phyloP scores from a whole-genome alignment of 352 stramenopile species.

The Phytophthora ohioensis region DNA sequence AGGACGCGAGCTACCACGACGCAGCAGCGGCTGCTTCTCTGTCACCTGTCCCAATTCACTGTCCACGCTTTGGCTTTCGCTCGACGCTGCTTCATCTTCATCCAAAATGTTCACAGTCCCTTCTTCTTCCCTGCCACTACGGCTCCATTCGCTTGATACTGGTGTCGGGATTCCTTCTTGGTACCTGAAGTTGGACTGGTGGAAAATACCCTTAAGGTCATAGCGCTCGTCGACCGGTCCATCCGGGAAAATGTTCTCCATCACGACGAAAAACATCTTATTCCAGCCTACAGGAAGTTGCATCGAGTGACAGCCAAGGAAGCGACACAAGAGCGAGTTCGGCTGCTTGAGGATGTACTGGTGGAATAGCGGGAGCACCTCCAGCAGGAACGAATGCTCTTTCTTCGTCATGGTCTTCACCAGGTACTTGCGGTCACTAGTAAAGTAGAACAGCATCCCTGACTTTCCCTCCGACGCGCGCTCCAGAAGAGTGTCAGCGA shows the following conservation, averaged over 20 bases:
- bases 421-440: slow-evolving; percentile 84
- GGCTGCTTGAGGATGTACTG: slow-evolving; percentile 88
- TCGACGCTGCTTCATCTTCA: slow-evolving; percentile 42
- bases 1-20: slow-evolving; percentile 61
- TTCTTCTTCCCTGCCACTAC: slow-evolving; percentile 44
- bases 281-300: slow-evolving; percentile 91
- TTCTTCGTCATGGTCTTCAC: slow-evolving; percentile 92
- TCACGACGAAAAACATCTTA: slow-evolving; percentile 92
- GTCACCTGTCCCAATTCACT: slow-evolving; percentile 47
- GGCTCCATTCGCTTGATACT: slow-evolving; percentile 47
- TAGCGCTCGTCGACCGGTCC: slow-evolving; percentile 83
- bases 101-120: slow-evolving; percentile 20
- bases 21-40: slow-evolving; percentile 67
- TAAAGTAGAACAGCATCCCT: slow-evolving; percentile 91
- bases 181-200: slow-evolving; percentile 63
- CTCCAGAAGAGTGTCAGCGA: slow-evolving; percentile 85
- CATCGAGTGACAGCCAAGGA: slow-evolving; percentile 89
- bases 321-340: slow-evolving; percentile 81
- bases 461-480: slow-evolving; percentile 87
- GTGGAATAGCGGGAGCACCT: slow-evolving; percentile 85
- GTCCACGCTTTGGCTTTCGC: slow-evolving; percentile 37
- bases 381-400: slow-evolving; percentile 85
- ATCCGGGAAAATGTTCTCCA: slow-evolving; percentile 89
- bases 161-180: slow-evolving; percentile 55
- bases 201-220: slow-evolving; percentile 87